Evolutionary conservation across 2,329 filamentous ascomycete species (phyloP), one percentile per base, ranked within the genome.

Genomic region (Trichophyton schoenleinii): DNA sequence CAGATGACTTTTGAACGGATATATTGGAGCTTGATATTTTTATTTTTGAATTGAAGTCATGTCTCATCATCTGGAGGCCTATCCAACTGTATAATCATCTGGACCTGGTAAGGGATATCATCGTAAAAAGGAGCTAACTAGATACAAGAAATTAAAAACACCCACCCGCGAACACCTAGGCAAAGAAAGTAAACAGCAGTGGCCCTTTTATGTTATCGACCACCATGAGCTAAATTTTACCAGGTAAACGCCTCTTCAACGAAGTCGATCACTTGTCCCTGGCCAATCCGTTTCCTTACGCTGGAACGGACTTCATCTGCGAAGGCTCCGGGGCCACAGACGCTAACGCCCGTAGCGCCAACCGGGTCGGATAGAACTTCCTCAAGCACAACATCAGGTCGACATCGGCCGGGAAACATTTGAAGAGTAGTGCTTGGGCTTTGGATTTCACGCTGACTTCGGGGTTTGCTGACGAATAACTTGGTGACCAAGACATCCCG

Each of bases 211-310:
- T n/a, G 34, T 22, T 48, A 11, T 48, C 3, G 18, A 48, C 20
- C 5, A 48, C 18, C 5, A 48, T 1, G 44, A 20, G 31, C 34
- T 38, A 55, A 15, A 34, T 62, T 65, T 66, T 70, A 86, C 75
- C 84, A 86, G 1, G 83, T 85, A 71, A 86, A 87, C 44, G 81
- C 81, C 73, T 87, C 84, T 69, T 87, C 84, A 20, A 83, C 77
- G 71, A 86, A 85, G 72, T 86, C 83, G 7, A 86, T 71, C 58
- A 75, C 75, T 42, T 79, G 80, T 5, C 80, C 79, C 25, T 76
- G 74, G 31, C 82, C 77, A 57, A 79, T 74, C 63, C 78, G 75
- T 31, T 72, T 73, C 52, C 84, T 71, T 15, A 81, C 78, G 1
- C 82, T 82, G 18, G 74, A 75, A 31, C 84, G 68, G 1, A 86